These are phyloP conservation scores for Linanthus parryae DNA, from an alignment of 148 eudicot genomes.

Conservation along the genomic window DNA sequence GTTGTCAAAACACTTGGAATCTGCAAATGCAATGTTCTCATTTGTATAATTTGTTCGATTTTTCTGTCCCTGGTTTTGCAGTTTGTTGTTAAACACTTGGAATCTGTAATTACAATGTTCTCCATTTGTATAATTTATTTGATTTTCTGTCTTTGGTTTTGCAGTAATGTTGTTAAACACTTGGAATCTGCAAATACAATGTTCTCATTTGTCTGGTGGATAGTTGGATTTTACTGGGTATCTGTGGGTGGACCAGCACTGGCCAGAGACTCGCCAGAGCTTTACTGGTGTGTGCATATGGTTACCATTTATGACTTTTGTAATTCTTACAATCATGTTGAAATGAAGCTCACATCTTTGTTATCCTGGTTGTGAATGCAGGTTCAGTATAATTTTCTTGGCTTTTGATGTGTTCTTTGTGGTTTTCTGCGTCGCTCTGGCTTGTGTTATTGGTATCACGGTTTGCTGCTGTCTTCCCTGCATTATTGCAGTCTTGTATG, in stretches of 20 bases:
- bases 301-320: not conserved
- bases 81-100: no score
- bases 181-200: constrained; percentile 72
- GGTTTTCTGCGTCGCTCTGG: constrained; percentile 64
- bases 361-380: constrained; percentile 24
- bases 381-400: constrained; percentile 60
- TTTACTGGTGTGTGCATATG: constrained; percentile 50
- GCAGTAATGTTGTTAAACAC: constrained; percentile 46
- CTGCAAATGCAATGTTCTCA: no score
- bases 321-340: constrained; percentile 1
- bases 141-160: no score
- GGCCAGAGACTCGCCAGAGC: constrained; percentile 48
- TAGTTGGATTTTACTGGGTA: constrained; percentile 70
- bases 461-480: constrained; percentile 78
- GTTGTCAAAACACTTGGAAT: no score
- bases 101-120: no score
- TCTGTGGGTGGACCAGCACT: constrained; percentile 48
- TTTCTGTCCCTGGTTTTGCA: no score
- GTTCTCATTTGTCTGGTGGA: constrained; percentile 81
- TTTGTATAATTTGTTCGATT: no score
- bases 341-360: not conserved
- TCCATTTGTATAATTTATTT: no score
- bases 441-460: constrained; percentile 65
- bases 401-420: constrained; percentile 69
- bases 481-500: constrained; percentile 53